Conservation (phyloP, 1,284 basidiomycete genomes). For the Trichosporon ovoides region DNA sequence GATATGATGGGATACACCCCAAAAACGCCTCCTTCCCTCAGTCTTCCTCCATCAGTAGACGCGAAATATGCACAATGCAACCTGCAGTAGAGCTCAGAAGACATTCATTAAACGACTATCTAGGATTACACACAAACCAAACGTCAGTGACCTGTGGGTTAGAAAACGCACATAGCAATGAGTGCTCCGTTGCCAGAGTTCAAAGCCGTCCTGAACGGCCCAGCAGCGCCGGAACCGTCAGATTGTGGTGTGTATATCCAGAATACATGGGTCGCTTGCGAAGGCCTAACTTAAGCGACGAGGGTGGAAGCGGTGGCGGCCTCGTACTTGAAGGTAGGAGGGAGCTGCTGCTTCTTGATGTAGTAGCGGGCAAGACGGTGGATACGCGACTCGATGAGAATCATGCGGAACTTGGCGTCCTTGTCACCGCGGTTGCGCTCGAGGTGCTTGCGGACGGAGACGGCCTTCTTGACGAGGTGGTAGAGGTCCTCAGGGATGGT, state of each 20-base stretch:
- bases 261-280: not conserved
- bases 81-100: too few relatives aligned
- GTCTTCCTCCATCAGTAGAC: too few relatives aligned
- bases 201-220: constrained; percentile 1
- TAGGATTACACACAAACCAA: not conserved
- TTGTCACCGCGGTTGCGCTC: constrained; percentile 98
- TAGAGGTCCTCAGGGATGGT: constrained; percentile 98
- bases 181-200: not conserved
- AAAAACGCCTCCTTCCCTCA: too few relatives aligned
- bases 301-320: constrained; percentile 73
- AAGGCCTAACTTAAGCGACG: constrained; percentile 42
- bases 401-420: constrained; percentile 95
- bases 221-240: constrained; percentile 5
- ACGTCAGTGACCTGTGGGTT: constrained; percentile 2
- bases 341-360: constrained; percentile 96
- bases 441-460: constrained; percentile 97
- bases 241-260: not conserved
- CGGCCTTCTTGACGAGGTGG: constrained; percentile 99
- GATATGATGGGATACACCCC: too few relatives aligned
- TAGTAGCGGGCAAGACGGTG: constrained; percentile 94
- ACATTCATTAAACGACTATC: not conserved
- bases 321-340: constrained; percentile 97
- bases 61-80: too few relatives aligned
- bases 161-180: constrained; percentile 3
- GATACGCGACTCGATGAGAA: constrained; percentile 97